phyloP scores from a whole-genome alignment of 2,329 filamentous ascomycete genomes.

The Aspergillus eucalypticola region DNA sequence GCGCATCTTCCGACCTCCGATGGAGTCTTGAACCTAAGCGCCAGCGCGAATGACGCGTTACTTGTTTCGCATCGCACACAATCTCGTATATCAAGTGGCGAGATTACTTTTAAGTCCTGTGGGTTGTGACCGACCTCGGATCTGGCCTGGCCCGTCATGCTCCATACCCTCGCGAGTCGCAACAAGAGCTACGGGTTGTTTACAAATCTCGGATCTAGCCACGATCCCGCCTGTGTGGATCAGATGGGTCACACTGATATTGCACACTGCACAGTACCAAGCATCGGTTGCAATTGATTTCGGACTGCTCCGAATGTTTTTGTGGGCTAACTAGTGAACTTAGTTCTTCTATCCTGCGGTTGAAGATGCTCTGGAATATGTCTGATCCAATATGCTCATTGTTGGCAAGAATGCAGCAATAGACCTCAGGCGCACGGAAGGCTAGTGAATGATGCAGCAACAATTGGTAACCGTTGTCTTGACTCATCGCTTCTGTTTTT shows the following conservation, averaged over 20 bases:
- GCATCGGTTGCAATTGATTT: neutral
- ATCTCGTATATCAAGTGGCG: neutral
- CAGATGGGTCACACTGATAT: conserved; percentile 1
- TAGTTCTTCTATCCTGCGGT: neutral
- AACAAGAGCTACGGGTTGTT: neutral
- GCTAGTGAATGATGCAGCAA: too few relatives aligned
- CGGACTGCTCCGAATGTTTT: neutral
- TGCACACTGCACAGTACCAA: neutral
- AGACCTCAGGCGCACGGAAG: too few relatives aligned
- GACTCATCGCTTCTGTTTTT: too few relatives aligned
- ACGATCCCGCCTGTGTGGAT: neutral
- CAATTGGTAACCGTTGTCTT: too few relatives aligned
- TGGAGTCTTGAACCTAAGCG: neutral
- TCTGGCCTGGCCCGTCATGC: neutral
- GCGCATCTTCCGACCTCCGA: conserved; percentile 1
- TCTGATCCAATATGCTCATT: neutral
- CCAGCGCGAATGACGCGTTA: neutral
- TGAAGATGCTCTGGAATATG: neutral
- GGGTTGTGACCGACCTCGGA: neutral
- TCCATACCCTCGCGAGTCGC: neutral
- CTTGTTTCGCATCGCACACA: neutral
- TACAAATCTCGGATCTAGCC: conserved; percentile 1
- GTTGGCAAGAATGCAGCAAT: neutral
- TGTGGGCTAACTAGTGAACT: neutral
- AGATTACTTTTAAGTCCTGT: neutral